phyloP scores from a whole-genome alignment of 2,329 filamentous ascomycete genomes.

The Alternaria alternata region DNA sequence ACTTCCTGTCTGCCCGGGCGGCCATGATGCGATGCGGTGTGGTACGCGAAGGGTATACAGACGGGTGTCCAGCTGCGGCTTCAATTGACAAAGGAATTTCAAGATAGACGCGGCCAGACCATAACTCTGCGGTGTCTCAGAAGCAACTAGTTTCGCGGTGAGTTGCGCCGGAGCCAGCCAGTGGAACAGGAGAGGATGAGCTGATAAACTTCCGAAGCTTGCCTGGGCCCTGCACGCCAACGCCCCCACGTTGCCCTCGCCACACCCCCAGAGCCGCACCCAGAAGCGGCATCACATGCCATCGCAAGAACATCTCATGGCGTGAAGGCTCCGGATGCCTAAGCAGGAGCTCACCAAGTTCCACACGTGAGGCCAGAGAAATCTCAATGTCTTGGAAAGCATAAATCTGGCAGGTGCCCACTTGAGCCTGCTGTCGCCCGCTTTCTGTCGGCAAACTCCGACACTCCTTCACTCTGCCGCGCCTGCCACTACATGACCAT shows the following conservation, averaged over 20 bases:
- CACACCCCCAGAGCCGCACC: not conserved
- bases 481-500: slow-evolving; percentile 6
- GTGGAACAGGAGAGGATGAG: slow-evolving; percentile 20
- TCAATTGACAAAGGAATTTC: not conserved
- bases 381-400: not conserved
- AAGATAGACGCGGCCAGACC: slow-evolving; percentile 8
- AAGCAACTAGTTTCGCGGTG: not conserved
- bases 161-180: slow-evolving; percentile 11
- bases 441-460: slow-evolving; percentile 35
- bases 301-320: not conserved
- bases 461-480: slow-evolving; percentile 25
- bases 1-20: slow-evolving; percentile 50
- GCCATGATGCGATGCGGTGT: slow-evolving; percentile 31
- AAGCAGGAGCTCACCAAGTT: not conserved
- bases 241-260: slow-evolving; percentile 16
- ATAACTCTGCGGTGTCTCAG: not conserved
- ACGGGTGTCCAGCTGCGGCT: not conserved
- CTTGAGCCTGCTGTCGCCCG: slow-evolving; percentile 8
- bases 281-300: slow-evolving; percentile 5
- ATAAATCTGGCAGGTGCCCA: slow-evolving; percentile 18
- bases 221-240: slow-evolving; percentile 11
- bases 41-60: not conserved
- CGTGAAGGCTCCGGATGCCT: not conserved
- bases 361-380: not conserved
- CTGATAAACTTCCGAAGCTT: slow-evolving; percentile 24